Conservation (phyloP, 192 early-diverging fungal species). For the Linnemannia elongata region DNA sequence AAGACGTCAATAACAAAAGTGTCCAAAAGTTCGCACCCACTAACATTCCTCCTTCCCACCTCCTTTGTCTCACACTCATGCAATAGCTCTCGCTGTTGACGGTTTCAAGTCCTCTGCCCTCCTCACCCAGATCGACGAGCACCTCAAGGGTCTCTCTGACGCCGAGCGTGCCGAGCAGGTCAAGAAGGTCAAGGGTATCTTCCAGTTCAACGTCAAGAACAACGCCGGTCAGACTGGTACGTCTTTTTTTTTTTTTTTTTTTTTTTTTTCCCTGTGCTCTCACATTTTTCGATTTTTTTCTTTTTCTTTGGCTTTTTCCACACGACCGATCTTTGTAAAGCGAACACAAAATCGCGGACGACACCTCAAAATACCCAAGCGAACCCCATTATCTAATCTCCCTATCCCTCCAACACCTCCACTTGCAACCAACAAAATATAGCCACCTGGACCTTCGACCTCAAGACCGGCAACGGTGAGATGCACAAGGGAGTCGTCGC, state of each 20-base stretch:
- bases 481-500: constrained; percentile 60
- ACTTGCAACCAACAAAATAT: background rate
- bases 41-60: background rate
- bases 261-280: background rate
- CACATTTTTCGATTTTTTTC: background rate
- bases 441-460: constrained; percentile 87
- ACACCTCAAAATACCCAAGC: background rate
- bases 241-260: background rate
- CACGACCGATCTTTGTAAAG: background rate
- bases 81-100: constrained; percentile 41
- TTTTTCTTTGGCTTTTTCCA: background rate
- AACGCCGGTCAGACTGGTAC: constrained; percentile 65
- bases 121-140: constrained; percentile 77
- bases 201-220: constrained; percentile 91
- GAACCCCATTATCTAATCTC: background rate
- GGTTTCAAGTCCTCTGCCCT: constrained; percentile 84
- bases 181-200: constrained; percentile 86
- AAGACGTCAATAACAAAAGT: too few species aligned
- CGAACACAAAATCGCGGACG: background rate
- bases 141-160: constrained; percentile 68
- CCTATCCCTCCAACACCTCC: background rate
- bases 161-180: constrained; percentile 73
- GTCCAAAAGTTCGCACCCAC: background rate
- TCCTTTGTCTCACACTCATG: background rate
- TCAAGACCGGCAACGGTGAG: constrained; percentile 72